Evolutionary conservation across 345 rosid species (phyloP), one percentile per base, ranked within the genome.

Genomic region (Gossypium mustelinum): DNA sequence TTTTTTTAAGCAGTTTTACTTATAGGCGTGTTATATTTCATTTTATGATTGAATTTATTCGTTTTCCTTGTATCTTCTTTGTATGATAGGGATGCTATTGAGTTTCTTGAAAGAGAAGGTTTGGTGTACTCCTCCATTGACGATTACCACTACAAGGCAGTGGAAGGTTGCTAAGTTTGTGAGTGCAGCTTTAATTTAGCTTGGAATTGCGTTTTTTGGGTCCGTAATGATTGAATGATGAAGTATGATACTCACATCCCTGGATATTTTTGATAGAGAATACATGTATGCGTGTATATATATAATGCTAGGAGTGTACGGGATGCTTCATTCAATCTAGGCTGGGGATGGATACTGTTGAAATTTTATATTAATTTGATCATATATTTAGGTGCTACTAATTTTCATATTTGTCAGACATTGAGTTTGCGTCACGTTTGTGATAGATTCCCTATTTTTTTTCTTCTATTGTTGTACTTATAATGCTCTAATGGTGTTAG

Each of bases 101-200:
- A 89, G 52, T 82, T 89, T 58, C 89, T 93, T 51, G 99, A 95
- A 84, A 91, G 84, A 60, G 99, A 95, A 81, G 98, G 99, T 43
- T 79, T 93, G 54, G 85, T 95, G 60, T 95, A 95, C 82, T 95
- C 99, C 11, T 93, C 98, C 61, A 87, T 95, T 14, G 99, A 95
- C n/a, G 97, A 95, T 72, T 90, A 84, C 78, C 99, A 93, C 84
- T 95, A 85, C 86, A 90, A 95, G 85, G 89, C 92, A 41, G 89
- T 93, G 9, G 88, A 83, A 81, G 87, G 78, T 57, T 85, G 79
- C 76, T 78, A 64, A 50, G 39, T 61, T 73, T 73, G 18, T 3
- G 63, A 71, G 50, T 9, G 2, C 27, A 12, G 63, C 25, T 0
- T 55, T 59, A 25, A 43, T 14, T 67, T 7, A 7, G 56, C 3